Conservation (phyloP, 1,284 basidiomycete genomes). For the Ceratobasidium sp. region DNA sequence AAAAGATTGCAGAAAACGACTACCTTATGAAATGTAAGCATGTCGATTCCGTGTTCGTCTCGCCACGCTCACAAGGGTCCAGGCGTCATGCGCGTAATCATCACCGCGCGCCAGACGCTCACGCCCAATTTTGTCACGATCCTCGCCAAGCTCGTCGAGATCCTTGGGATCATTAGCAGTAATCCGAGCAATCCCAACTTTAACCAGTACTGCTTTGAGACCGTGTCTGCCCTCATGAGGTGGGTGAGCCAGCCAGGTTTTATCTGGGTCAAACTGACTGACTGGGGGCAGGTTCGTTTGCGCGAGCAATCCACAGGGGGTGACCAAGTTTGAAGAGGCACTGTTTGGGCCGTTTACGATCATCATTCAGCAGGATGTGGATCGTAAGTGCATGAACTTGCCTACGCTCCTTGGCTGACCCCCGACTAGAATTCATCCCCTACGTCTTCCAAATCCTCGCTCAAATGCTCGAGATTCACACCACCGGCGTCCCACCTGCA, state of each 20-base stretch:
- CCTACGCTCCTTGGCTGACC: neutral
- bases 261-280: constrained; percentile 2
- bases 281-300: constrained; percentile 74
- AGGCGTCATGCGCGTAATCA: constrained; percentile 94
- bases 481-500: constrained; percentile 70
- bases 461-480: constrained; percentile 92
- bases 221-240: constrained; percentile 90
- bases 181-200: constrained; percentile 98
- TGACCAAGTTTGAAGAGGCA: constrained; percentile 81
- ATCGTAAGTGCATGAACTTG: constrained; percentile 67
- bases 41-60: constrained; percentile 28
- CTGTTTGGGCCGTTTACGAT: constrained; percentile 91
- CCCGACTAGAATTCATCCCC: constrained; percentile 86
- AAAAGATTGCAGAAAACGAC: constrained; percentile 98
- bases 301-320: constrained; percentile 69
- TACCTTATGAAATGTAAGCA: constrained; percentile 94
- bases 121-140: constrained; percentile 74
- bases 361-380: constrained; percentile 92
- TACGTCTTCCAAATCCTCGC: constrained; percentile 98
- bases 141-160: constrained; percentile 79
- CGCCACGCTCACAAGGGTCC: constrained; percentile 8
- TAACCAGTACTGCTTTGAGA: constrained; percentile 98
- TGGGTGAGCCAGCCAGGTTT: constrained; percentile 60
- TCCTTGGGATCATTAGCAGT: constrained; percentile 88
- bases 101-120: constrained; percentile 85